These are phyloP conservation scores for Juglanconis sp. DNA, from an alignment of 2,329 filamentous ascomycete species.

Conservation along the genomic window DNA sequence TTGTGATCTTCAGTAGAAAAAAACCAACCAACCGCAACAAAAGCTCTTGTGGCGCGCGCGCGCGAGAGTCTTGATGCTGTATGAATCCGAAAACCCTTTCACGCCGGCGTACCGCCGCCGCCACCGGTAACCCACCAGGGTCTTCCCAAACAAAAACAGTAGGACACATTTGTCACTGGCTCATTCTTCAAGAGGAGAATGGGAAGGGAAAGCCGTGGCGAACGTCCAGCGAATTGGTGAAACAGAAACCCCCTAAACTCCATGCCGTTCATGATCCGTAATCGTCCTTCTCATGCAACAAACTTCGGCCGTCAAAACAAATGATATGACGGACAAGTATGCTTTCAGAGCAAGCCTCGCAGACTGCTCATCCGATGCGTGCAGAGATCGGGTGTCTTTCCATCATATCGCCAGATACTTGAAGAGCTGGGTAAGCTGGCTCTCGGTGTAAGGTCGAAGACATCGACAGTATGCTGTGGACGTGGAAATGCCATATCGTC, in stretches of 20 bases:
- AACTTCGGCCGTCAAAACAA: background rate
- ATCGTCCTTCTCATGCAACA: slow-evolving; percentile 14
- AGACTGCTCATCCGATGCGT: background rate
- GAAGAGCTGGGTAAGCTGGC: background rate
- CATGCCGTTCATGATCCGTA: slow-evolving; percentile 17
- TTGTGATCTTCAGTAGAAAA: background rate
- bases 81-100: background rate
- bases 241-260: slow-evolving; percentile 12
- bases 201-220: background rate
- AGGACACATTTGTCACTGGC: background rate
- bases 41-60: background rate
- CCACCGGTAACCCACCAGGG: background rate
- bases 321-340: slow-evolving; percentile 4
- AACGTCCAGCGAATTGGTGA: background rate
- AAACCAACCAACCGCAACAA: background rate
- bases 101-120: background rate
- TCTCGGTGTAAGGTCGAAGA: background rate
- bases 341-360: background rate
- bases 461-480: too few species aligned
- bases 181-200: background rate
- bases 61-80: slow-evolving; percentile 4
- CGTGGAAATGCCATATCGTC: background rate
- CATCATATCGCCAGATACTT: background rate
- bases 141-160: background rate
- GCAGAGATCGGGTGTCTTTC: background rate